Evolutionary conservation across 129 eudicot species (phyloP).

Genomic region (Flaveria brownii): DNA sequence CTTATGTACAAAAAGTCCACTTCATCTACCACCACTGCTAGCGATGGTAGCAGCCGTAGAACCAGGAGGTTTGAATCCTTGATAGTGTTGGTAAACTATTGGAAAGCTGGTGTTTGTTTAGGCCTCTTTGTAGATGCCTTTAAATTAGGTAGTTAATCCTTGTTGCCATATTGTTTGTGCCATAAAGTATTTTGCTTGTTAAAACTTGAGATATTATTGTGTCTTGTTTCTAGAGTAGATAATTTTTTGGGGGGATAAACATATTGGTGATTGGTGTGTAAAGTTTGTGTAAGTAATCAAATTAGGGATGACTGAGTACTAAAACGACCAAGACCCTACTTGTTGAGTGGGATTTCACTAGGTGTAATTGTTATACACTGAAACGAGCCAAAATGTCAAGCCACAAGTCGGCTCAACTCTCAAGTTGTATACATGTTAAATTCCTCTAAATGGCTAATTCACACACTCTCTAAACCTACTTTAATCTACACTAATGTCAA

Average conservation of each 20-base stretch:
- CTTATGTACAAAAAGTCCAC: conserved; percentile 62
- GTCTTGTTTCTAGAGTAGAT: conserved; percentile 11
- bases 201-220: conserved; percentile 7
- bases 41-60: conserved; percentile 32
- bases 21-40: background rate
- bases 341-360: no score
- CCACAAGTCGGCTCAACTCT: no score
- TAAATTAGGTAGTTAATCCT: conserved; percentile 77
- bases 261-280: background rate
- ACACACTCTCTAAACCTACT: no score
- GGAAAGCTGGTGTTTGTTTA: conserved; percentile 98
- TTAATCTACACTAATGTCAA: no score
- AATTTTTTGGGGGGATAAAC: background rate
- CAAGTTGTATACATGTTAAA: no score
- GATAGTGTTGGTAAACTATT: conserved; percentile 74
- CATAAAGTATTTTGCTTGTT: conserved; percentile 5
- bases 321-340: no score
- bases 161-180: conserved; percentile 16
- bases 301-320: background rate
- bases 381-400: no score
- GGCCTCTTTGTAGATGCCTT: conserved; percentile 99
- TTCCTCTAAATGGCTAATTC: no score
- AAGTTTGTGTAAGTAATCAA: background rate
- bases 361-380: no score
- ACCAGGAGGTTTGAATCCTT: conserved; percentile 61